phyloP scores from a whole-genome alignment of 305 asterid species.

The Petunia hybrid region DNA sequence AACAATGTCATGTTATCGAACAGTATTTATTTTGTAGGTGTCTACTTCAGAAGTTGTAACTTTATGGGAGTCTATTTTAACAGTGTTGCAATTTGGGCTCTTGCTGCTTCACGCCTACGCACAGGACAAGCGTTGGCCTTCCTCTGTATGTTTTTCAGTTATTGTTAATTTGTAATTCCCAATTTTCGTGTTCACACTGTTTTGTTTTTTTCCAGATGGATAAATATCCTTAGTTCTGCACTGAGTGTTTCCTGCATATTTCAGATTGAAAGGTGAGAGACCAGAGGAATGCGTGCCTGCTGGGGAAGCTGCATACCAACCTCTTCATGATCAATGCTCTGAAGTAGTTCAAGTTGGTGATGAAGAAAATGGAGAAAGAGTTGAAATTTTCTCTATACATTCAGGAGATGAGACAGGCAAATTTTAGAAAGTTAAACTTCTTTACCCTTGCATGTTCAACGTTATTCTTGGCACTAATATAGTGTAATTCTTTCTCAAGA shows the following conservation, averaged over 20 bases:
- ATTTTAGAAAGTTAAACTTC: background rate
- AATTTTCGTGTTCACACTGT: conserved; percentile 11
- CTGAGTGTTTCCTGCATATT: conserved; percentile 29
- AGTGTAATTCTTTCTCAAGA: too few relatives aligned
- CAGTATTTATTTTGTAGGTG: conserved; percentile 52
- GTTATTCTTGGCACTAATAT: background rate
- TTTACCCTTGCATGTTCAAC: background rate
- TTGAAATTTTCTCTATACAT: conserved; percentile 80
- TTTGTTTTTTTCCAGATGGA: conserved; percentile 25
- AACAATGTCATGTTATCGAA: background rate
- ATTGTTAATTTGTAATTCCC: background rate
- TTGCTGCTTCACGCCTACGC: conserved; percentile 92
- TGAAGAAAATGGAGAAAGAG: conserved; percentile 47
- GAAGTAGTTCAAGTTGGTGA: conserved; percentile 52
- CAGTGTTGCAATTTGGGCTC: conserved; percentile 84
- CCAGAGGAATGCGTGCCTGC: conserved; percentile 96
- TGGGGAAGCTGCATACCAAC: conserved; percentile 44
- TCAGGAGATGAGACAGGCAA: conserved; percentile 49
- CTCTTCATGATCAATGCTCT: conserved; percentile 46
- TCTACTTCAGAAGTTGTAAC: conserved; percentile 89
- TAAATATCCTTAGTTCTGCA: background rate
- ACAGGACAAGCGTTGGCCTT: conserved; percentile 96
- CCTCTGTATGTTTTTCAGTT: conserved; percentile 68
- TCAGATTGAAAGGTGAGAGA: conserved; percentile 77
- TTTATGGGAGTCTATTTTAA: conserved; percentile 77